Evolutionary conservation across 2,329 filamentous ascomycete species (phyloP).

Genomic region (Albifimbria verrucaria): DNA sequence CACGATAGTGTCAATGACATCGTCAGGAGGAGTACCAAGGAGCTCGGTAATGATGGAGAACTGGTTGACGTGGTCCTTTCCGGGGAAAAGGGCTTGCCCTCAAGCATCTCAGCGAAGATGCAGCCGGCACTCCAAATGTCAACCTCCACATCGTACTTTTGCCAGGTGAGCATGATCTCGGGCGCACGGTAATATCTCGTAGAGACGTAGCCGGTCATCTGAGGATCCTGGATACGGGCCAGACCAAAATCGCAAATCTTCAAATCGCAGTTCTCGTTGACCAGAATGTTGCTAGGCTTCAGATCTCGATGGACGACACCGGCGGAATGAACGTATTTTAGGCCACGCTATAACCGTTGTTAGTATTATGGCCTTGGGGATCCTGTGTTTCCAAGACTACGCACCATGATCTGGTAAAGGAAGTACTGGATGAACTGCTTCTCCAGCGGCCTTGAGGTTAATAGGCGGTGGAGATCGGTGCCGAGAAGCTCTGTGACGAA

Average conservation of each 20-base stretch:
- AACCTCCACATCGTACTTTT: conserved; percentile 99
- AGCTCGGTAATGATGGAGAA: conserved; percentile 99
- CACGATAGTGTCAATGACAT: conserved; percentile 97
- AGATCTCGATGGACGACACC: conserved; percentile 96
- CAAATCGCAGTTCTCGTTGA: conserved; percentile 99
- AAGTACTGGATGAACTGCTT: conserved; percentile 99
- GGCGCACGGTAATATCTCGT: conserved; percentile 98
- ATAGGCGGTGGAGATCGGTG: conserved; percentile 90
- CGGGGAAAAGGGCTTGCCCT: conserved; percentile 98
- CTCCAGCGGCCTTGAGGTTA: conserved; percentile 93
- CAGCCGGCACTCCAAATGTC: conserved; percentile 99
- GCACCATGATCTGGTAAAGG: conserved; percentile 95
- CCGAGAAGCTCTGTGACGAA: conserved; percentile 97
- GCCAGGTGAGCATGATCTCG: conserved; percentile 99
- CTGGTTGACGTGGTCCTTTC: conserved; percentile 99
- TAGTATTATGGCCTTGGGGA: conserved; percentile 4
- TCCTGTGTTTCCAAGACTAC: conserved; percentile 22
- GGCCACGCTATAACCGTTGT: conserved; percentile 63
- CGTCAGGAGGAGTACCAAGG: conserved; percentile 91
- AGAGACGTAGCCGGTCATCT: conserved; percentile 99
- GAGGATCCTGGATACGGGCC: conserved; percentile 95
- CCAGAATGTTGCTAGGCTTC: conserved; percentile 97
- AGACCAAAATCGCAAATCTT: conserved; percentile 99
- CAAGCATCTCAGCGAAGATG: conserved; percentile 99
- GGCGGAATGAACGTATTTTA: conserved; percentile 99